Percentiles rank a stretch among this genome's conserved stretches.
These are phyloP conservation scores for Madurella fahalii DNA, from an alignment of 2,329 filamentous ascomycete genomes.

Conservation along the genomic window DNA sequence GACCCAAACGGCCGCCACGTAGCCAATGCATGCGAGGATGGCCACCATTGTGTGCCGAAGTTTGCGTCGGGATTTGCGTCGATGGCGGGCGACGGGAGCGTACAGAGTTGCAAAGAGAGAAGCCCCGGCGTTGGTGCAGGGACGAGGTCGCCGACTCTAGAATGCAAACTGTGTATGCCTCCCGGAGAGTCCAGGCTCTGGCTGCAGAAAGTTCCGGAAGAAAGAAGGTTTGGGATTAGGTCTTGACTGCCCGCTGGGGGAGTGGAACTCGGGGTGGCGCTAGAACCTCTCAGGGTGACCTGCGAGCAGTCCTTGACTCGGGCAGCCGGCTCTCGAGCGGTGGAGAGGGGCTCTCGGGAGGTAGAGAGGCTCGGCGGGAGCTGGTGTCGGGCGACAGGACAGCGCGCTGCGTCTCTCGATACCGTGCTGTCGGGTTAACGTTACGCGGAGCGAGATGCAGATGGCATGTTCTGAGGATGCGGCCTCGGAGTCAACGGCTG, in stretches of 20 bases:
- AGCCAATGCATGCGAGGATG: slow-evolving; percentile 37
- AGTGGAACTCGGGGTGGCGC: no score
- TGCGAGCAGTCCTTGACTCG: background rate
- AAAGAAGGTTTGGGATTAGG: no score
- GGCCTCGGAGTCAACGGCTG: background rate
- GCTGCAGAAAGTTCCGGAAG: no score
- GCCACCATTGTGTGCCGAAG: slow-evolving; percentile 31
- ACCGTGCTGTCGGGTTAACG: background rate
- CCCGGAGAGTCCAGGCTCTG: no score
- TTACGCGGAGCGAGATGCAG: no score
- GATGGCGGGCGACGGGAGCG: background rate
- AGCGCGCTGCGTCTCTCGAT: background rate
- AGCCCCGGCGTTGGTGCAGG: background rate
- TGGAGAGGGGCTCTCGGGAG: background rate
- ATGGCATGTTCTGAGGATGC: background rate
- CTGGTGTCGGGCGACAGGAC: background rate
- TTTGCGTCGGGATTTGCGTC: background rate
- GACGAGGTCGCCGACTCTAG: no score
- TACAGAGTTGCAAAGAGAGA: background rate
- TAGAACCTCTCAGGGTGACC: no score
- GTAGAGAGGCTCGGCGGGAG: no score
- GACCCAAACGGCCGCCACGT: slow-evolving; percentile 50
- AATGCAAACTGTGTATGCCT: no score
- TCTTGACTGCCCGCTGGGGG: no score
- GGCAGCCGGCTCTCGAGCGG: no score